Conservation (phyloP, 2,329 filamentous ascomycete genomes). For the Fusarium drepaniforme region DNA sequence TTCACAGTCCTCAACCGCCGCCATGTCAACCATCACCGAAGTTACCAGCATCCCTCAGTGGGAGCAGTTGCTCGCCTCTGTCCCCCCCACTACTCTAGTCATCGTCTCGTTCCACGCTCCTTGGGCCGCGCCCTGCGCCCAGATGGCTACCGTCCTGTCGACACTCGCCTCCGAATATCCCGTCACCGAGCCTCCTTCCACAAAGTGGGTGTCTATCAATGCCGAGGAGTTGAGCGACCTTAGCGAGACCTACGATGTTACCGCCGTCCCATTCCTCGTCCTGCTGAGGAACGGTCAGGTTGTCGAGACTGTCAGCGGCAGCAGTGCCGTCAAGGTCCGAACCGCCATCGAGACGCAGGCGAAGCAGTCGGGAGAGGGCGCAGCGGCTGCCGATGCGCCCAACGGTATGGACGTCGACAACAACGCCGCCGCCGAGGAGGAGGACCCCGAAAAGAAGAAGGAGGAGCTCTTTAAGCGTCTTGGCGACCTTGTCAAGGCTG, state of each 20-base stretch:
- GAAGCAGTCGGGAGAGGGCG: slow-evolving; percentile 55
- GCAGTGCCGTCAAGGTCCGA: slow-evolving; percentile 87
- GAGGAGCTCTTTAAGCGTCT: slow-evolving; percentile 88
- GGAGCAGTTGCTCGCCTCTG: slow-evolving; percentile 73
- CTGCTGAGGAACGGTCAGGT: slow-evolving; percentile 81
- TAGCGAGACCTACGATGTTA: slow-evolving; percentile 93
- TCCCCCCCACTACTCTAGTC: slow-evolving; percentile 78
- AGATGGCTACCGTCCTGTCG: slow-evolving; percentile 89
- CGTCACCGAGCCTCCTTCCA: slow-evolving; percentile 71
- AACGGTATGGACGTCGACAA: slow-evolving; percentile 54
- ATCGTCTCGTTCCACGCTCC: slow-evolving; percentile 96
- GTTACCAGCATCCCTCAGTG: slow-evolving; percentile 82
- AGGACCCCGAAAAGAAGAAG: slow-evolving; percentile 73
- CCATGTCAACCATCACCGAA: slow-evolving; percentile 83
- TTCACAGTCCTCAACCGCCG: slow-evolving; percentile 34
- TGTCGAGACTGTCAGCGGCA: slow-evolving; percentile 89
- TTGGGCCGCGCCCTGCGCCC: slow-evolving; percentile 95
- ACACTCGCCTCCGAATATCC: slow-evolving; percentile 91
- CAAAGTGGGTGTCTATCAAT: slow-evolving; percentile 91
- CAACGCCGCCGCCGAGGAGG: slow-evolving; percentile 57
- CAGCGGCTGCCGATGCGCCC: slow-evolving; percentile 47
- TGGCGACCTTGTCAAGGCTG: slow-evolving; percentile 89
- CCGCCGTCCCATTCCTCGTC: slow-evolving; percentile 92
- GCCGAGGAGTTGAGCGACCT: slow-evolving; percentile 95
- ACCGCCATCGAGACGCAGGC: slow-evolving; percentile 87